phyloP scores from a whole-genome alignment of 2,329 filamentous ascomycete species.

The Cladorrhinum sp. region DNA sequence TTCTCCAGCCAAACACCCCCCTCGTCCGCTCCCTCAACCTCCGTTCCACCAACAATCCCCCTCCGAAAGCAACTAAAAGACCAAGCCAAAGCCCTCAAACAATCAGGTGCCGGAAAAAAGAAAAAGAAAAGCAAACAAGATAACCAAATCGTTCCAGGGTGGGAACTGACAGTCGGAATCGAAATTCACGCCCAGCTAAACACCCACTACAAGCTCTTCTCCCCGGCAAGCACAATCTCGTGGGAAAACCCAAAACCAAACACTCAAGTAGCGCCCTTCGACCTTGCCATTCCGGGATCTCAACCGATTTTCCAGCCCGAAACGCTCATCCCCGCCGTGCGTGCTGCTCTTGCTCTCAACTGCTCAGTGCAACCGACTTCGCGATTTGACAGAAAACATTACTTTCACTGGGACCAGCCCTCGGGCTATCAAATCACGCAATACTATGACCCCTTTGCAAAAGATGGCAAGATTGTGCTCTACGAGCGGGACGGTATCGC shows the following conservation, averaged over 20 bases:
- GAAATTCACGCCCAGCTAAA: slow-evolving; percentile 98
- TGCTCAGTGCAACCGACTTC: slow-evolving; percentile 76
- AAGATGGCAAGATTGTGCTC: slow-evolving; percentile 69
- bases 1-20: background rate
- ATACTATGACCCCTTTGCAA: slow-evolving; percentile 74
- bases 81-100: slow-evolving; percentile 53
- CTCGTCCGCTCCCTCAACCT: background rate
- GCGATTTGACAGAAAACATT: slow-evolving; percentile 93
- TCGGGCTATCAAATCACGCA: slow-evolving; percentile 97
- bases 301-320: slow-evolving; percentile 83
- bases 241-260: slow-evolving; percentile 69
- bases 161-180: slow-evolving; percentile 94
- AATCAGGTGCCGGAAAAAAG: slow-evolving; percentile 35
- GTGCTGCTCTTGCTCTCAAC: slow-evolving; percentile 79
- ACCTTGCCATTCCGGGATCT: slow-evolving; percentile 82
- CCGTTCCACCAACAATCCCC: slow-evolving; percentile 38
- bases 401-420: slow-evolving; percentile 98
- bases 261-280: slow-evolving; percentile 83
- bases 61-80: slow-evolving; percentile 72
- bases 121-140: slow-evolving; percentile 46
- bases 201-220: slow-evolving; percentile 86
- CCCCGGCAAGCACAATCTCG: slow-evolving; percentile 61
- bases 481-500: slow-evolving; percentile 75
- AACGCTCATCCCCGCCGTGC: slow-evolving; percentile 82
- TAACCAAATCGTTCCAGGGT: slow-evolving; percentile 60